These are phyloP conservation scores for Aspergillus transmontanensis DNA, from an alignment of 2,329 filamentous ascomycete genomes.

Conservation along the genomic window DNA sequence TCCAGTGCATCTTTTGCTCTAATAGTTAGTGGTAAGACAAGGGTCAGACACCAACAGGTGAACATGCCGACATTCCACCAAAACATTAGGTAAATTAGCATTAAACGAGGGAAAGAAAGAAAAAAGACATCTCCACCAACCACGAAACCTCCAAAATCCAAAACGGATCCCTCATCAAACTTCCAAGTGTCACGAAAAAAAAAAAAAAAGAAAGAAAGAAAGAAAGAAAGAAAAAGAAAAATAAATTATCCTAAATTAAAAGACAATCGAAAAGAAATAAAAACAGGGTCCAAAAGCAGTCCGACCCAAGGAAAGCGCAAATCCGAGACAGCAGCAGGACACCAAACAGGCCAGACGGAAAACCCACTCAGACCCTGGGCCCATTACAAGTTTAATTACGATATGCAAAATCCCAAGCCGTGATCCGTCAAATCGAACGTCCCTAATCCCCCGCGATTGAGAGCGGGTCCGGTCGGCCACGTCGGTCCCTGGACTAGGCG, in stretches of 20 bases:
- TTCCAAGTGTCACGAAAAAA: background rate
- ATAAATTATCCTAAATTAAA: too few species aligned
- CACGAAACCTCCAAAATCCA: background rate
- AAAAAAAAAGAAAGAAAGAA: background rate
- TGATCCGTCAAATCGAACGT: constrained; percentile 2
- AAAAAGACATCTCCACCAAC: background rate
- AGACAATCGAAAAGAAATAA: background rate
- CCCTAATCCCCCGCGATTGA: constrained; percentile 4
- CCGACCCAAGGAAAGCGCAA: background rate
- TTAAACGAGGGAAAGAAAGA: background rate
- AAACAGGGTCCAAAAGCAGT: background rate
- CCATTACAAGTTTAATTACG: constrained; percentile 10
- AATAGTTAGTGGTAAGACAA: background rate
- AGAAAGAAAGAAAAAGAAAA: background rate
- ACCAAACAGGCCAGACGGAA: too few species aligned
- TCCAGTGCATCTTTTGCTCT: background rate
- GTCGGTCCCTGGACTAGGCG: background rate
- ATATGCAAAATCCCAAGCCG: constrained; percentile 1
- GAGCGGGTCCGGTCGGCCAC: background rate
- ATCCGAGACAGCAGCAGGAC: background rate
- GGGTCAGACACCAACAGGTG: background rate
- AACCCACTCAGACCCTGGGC: background rate
- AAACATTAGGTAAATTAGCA: background rate
- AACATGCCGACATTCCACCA: background rate
- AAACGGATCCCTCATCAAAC: background rate